These are phyloP conservation scores for Boletus reticuloceps DNA, from an alignment of 768 basidiomycete genomes.

Conservation along the genomic window DNA sequence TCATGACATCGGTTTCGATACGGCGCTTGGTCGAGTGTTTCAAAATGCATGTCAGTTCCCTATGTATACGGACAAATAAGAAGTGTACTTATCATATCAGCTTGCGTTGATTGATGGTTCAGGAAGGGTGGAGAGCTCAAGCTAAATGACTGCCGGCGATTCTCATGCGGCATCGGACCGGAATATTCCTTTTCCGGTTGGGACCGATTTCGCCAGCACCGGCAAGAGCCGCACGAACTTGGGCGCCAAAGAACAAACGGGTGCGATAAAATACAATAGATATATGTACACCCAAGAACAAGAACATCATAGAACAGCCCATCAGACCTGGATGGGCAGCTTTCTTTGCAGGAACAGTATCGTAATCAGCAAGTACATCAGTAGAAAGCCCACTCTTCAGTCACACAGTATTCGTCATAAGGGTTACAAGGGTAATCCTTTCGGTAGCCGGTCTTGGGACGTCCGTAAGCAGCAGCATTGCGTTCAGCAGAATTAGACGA, in stretches of 20 bases:
- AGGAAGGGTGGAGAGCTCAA: constrained; percentile 11
- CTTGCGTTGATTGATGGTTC: constrained; percentile 12
- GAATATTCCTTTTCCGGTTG: constrained; percentile 19
- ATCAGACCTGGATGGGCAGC: not conserved
- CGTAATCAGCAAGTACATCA: constrained; percentile 14
- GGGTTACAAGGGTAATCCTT: constrained; percentile 54
- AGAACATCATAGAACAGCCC: constrained; percentile 8
- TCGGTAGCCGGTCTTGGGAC: constrained; percentile 31
- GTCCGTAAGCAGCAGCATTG: constrained; percentile 29
- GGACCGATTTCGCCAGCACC: constrained; percentile 2
- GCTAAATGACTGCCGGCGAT: constrained; percentile 11
- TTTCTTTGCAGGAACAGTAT: not conserved
- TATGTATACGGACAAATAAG: constrained; percentile 18
- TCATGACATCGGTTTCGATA: constrained; percentile 99
- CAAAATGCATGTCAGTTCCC: constrained; percentile 28
- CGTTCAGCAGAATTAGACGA: constrained; percentile 26
- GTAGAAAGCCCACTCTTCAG: constrained; percentile 66
- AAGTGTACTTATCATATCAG: constrained; percentile 59
- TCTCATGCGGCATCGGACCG: constrained; percentile 12
- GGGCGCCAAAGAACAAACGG: constrained; percentile 1
- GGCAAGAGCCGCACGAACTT: not conserved
- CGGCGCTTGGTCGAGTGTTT: constrained; percentile 85
- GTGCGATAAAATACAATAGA: constrained; percentile 20
- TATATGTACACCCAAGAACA: constrained; percentile 17
- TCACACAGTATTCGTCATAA: constrained; percentile 64